Evolutionary conservation across 805 yeast species (phyloP).

Genomic region (Pichia eremophila): DNA sequence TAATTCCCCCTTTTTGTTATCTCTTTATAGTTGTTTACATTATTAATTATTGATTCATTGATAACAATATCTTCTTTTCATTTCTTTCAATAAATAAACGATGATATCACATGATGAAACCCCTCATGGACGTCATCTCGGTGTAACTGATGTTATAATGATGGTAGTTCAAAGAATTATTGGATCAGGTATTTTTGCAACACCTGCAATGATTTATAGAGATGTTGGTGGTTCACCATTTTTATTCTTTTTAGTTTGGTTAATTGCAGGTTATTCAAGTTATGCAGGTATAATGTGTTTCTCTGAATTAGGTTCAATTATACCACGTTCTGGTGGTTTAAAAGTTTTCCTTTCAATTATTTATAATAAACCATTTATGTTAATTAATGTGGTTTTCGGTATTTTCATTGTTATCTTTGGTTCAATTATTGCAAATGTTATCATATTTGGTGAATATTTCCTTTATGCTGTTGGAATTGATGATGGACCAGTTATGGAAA

Average conservation of each 20-base stretch:
- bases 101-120: constrained; percentile 34
- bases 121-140: constrained; percentile 72
- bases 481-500: constrained; percentile 18
- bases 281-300: constrained; percentile 60
- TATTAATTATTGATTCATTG: too few relatives aligned
- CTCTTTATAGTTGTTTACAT: too few relatives aligned
- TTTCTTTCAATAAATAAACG: too few relatives aligned
- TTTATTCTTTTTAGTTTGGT: constrained; percentile 55
- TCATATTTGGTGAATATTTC: constrained; percentile 47
- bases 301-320: constrained; percentile 59
- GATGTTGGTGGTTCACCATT: constrained; percentile 62
- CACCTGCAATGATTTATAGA: constrained; percentile 55
- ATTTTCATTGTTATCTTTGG: constrained; percentile 42
- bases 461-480: constrained; percentile 34
- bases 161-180: constrained; percentile 59
- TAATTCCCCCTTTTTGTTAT: too few relatives aligned
- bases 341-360: constrained; percentile 64
- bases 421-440: constrained; percentile 39
- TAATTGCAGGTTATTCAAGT: constrained; percentile 49
- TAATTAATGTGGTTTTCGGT: constrained; percentile 39
- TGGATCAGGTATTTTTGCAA: constrained; percentile 73
- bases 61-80: too few relatives aligned
- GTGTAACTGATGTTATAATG: constrained; percentile 55
- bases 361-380: constrained; percentile 48
- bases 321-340: constrained; percentile 70